phyloP scores from a whole-genome alignment of 2,329 filamentous ascomycete genomes.

The Fusarium sp. region DNA sequence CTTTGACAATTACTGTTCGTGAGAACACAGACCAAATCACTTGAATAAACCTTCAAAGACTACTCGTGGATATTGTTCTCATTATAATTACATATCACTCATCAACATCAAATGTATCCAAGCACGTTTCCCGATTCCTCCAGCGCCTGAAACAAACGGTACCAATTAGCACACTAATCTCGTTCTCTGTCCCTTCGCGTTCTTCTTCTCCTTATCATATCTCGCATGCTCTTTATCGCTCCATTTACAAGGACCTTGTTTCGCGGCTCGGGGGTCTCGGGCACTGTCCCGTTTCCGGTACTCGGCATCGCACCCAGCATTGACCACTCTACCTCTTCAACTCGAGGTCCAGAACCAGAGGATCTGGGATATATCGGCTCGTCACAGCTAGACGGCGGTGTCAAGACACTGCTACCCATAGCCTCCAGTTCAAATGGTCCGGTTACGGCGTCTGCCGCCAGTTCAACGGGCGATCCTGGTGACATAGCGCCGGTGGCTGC shows the following conservation, averaged over 20 bases:
- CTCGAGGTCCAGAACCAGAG: not conserved
- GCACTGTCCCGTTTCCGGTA: not conserved
- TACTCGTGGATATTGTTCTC: no score
- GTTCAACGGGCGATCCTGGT: not conserved
- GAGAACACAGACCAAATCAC: no score
- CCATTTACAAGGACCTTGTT: not conserved
- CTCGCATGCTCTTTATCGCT: conserved; percentile 5
- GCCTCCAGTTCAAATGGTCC: not conserved
- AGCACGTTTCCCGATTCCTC: no score
- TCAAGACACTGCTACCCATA: no score
- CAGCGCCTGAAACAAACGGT: no score
- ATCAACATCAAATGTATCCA: no score
- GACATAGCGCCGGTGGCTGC: not conserved
- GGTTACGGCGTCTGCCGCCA: not conserved
- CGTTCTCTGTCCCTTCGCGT: no score
- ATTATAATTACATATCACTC: no score
- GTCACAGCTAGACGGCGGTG: not conserved
- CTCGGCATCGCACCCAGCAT: not conserved
- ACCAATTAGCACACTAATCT: no score
- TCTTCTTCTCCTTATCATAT: not conserved
- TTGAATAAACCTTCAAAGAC: no score
- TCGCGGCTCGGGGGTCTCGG: not conserved
- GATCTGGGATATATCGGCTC: not conserved
- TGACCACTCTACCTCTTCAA: conserved; percentile 2
- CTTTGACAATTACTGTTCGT: no score